Conservation (phyloP, 1,284 basidiomycete species). For the Meripilus lineatus region DNA sequence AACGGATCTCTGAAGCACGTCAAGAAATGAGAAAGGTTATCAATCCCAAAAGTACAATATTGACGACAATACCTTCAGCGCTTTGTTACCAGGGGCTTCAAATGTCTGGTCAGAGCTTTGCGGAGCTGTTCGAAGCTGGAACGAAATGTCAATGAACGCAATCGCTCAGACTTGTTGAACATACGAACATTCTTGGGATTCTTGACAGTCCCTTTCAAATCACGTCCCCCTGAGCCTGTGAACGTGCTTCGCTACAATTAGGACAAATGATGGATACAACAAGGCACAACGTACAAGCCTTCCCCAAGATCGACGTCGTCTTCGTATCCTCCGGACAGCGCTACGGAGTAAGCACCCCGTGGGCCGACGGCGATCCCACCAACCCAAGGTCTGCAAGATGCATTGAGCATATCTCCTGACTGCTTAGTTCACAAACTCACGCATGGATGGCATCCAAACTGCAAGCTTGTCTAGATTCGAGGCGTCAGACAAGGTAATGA, state of each 20-base stretch:
- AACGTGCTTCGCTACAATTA: conserved; percentile 47
- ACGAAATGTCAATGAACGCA: background rate
- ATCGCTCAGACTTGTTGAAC: background rate
- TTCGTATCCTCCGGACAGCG: conserved; percentile 79
- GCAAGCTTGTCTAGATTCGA: conserved; percentile 59
- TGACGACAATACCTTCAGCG: conserved; percentile 42
- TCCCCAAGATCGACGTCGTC: conserved; percentile 81
- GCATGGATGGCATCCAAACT: conserved; percentile 72
- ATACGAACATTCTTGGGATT: conserved; percentile 67
- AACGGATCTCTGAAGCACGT: conserved; percentile 46
- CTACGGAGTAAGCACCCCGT: conserved; percentile 73
- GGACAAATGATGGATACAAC: background rate
- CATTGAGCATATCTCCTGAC: background rate
- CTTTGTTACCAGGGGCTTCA: conserved; percentile 63
- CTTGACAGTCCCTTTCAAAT: conserved; percentile 72
- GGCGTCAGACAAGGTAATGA: background rate
- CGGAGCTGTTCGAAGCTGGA: conserved; percentile 75
- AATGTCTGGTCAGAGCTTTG: conserved; percentile 79
- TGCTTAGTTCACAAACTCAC: conserved; percentile 41
- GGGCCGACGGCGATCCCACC: conserved; percentile 67
- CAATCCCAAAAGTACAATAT: background rate
- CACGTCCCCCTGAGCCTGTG: conserved; percentile 76
- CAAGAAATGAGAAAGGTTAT: background rate
- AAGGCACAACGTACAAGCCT: conserved; percentile 56
- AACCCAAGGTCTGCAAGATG: conserved; percentile 58